A percentile compares a stretch with the other conserved stretches of the same genome.
Evolutionary conservation across 441 rosid genomes (phyloP).

Genomic region (Hura crepitans): DNA sequence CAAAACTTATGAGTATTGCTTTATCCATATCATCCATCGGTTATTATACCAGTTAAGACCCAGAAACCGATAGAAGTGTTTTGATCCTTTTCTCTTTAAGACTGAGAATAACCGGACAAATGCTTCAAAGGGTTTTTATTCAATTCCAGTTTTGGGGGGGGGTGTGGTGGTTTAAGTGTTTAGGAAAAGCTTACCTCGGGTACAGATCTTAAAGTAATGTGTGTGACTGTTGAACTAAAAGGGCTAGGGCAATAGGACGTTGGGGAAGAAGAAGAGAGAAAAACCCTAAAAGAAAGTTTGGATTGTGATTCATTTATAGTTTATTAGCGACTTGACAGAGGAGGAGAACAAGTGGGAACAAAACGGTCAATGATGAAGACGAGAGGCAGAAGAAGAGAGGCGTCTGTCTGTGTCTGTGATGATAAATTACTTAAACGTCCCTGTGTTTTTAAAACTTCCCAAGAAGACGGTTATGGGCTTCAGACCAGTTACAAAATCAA

Average conservation of each 20-base stretch:
- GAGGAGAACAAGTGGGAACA: not conserved
- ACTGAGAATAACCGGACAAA: not conserved
- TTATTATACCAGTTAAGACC: slow-evolving; percentile 5
- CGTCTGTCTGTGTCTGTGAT: not conserved
- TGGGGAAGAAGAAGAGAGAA: not conserved
- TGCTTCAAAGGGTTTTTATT: not conserved
- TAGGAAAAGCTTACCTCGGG: slow-evolving; percentile 21
- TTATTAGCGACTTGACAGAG: slow-evolving; percentile 3
- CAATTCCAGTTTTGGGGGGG: not conserved
- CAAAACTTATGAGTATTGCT: slow-evolving; percentile 74
- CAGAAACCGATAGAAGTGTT: slow-evolving; percentile 8
- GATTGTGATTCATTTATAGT: slow-evolving; percentile 27
- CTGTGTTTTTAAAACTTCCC: not conserved
- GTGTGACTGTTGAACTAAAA: not conserved
- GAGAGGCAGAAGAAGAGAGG: slow-evolving; percentile 5
- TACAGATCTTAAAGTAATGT: slow-evolving; percentile 21
- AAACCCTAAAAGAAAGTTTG: slow-evolving; percentile 24
- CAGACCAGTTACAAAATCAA: too few species aligned
- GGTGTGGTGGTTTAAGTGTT: slow-evolving; percentile 12
- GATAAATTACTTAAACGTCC: not conserved
- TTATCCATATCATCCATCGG: slow-evolving; percentile 79
- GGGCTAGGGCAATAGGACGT: slow-evolving; percentile 22
- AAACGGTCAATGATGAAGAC: not conserved
- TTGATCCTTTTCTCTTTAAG: slow-evolving; percentile 1
- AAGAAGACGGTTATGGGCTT: not conserved